These are phyloP conservation scores for Stagonosporopsis cucurbitacearum DNA, from an alignment of 2,329 filamentous ascomycete species.

Conservation along the genomic window DNA sequence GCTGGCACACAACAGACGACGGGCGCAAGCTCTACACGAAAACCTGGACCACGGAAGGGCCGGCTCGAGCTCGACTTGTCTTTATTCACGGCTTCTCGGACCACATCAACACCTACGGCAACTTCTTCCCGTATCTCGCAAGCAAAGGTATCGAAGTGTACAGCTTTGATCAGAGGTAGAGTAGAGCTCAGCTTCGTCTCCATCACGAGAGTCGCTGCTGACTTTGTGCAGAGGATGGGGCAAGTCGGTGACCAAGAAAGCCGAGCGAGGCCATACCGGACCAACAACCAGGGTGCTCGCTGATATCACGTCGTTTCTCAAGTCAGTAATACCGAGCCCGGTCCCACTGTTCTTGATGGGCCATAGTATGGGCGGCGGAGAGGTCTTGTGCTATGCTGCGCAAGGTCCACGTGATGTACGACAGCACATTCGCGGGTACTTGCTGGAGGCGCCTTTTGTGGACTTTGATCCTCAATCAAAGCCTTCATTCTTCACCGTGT, in stretches of 20 bases:
- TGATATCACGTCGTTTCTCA: constrained; percentile 80
- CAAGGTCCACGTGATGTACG: constrained; percentile 60
- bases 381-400: constrained; percentile 69
- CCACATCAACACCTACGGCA: constrained; percentile 72
- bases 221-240: constrained; percentile 75
- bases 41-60: constrained; percentile 65
- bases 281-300: constrained; percentile 73
- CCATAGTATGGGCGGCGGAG: constrained; percentile 88
- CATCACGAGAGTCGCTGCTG: constrained; percentile 4
- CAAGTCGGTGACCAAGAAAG: constrained; percentile 66
- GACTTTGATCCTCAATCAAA: constrained; percentile 70
- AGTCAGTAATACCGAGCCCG: constrained; percentile 60
- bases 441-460: constrained; percentile 81
- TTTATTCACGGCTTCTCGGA: constrained; percentile 89
- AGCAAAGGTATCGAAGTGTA: constrained; percentile 75
- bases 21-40: constrained; percentile 65
- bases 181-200: neutral
- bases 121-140: constrained; percentile 74
- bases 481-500: constrained; percentile 69
- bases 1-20: constrained; percentile 59
- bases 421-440: constrained; percentile 70
- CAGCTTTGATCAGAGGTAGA: constrained; percentile 76
- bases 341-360: constrained; percentile 82
- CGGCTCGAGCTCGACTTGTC: constrained; percentile 72
- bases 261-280: constrained; percentile 75